A percentile compares a stretch with the other conserved stretches of the same genome.
Conservation (phyloP, 371 early-diverging fungal genomes). For the Mortierella sp. region DNA sequence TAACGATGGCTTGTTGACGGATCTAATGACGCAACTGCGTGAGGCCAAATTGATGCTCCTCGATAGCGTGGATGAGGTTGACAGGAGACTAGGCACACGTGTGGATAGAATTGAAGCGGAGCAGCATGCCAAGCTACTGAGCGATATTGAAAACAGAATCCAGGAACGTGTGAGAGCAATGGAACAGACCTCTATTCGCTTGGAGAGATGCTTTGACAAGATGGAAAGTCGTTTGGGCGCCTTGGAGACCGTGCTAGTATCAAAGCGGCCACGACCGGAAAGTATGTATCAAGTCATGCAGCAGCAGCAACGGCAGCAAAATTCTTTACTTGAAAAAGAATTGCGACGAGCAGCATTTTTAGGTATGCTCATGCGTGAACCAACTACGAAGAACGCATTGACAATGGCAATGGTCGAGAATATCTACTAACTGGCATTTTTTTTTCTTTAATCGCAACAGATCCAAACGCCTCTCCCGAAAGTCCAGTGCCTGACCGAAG, state of each 20-base stretch:
- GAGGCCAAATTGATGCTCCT: constrained; percentile 32
- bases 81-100: constrained; percentile 10
- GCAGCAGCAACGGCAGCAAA: constrained; percentile 16
- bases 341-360: not conserved
- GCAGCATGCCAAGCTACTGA: constrained; percentile 27
- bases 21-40: constrained; percentile 36
- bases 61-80: constrained; percentile 17
- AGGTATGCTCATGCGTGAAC: not conserved
- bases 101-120: constrained; percentile 35
- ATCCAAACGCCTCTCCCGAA: not conserved
- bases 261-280: constrained; percentile 21
- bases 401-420: not conserved
- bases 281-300: constrained; percentile 19
- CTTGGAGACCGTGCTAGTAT: constrained; percentile 28
- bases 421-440: not conserved
- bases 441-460: not conserved
- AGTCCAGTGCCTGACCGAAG: not conserved
- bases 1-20: constrained; percentile 40
- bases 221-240: constrained; percentile 43
- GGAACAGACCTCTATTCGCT: constrained; percentile 30
- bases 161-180: constrained; percentile 46
- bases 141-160: constrained; percentile 34
- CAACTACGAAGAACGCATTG: not conserved
- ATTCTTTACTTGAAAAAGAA: not conserved
- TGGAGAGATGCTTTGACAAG: constrained; percentile 39